Percentiles rank a stretch among this genome's conserved stretches.
These are phyloP conservation scores for Logfia minima DNA, from an alignment of 129 eudicot species.

Conservation along the genomic window DNA sequence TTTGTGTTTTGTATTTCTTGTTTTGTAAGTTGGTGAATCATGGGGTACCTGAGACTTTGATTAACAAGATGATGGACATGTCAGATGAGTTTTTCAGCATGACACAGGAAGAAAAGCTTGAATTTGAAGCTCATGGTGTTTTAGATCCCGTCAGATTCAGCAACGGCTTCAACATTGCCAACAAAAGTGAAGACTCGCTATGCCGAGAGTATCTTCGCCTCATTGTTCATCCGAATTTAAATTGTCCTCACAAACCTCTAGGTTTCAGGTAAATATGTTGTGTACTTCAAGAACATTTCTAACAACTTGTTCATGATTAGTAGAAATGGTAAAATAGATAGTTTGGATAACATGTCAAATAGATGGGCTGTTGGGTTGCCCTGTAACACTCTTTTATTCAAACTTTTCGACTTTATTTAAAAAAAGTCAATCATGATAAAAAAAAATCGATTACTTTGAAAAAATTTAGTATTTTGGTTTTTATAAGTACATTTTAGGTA, in stretches of 20 bases:
- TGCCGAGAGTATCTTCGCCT: not conserved
- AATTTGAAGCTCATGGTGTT: not conserved
- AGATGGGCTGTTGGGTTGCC: no score
- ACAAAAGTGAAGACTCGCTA: not conserved
- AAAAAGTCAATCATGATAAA: no score
- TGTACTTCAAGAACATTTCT: not conserved
- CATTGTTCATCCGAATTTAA: not conserved
- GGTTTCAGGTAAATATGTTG: not conserved
- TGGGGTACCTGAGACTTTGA: not conserved
- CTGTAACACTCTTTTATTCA: no score
- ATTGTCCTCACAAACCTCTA: not conserved
- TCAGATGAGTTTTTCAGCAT: not conserved
- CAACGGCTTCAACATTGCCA: not conserved
- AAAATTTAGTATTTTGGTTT: no score
- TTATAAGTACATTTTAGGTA: no score
- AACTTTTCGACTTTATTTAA: no score
- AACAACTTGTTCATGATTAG: no score
- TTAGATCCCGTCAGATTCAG: not conserved
- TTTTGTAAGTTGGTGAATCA: conserved; percentile 3
- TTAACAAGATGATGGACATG: not conserved
- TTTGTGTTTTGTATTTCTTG: not conserved
- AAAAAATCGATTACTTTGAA: no score
- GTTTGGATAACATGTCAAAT: no score
- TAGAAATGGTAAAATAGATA: not conserved
- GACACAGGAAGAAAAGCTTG: not conserved